Conservation (phyloP, 2,329 filamentous ascomycete genomes). For the Periconia sp. region DNA sequence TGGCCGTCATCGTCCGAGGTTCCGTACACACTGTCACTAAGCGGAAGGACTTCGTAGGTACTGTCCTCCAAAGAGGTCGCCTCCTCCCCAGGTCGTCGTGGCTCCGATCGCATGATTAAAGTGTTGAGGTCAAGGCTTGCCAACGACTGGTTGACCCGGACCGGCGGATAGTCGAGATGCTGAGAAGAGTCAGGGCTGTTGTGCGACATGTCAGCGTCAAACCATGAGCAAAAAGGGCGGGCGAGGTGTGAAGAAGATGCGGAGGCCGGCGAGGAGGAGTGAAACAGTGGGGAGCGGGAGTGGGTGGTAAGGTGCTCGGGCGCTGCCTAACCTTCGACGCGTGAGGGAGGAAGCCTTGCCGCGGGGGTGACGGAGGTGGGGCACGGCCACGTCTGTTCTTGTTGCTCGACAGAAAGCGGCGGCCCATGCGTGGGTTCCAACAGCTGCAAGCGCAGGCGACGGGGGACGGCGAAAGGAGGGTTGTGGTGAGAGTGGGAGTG, state of each 20-base stretch:
- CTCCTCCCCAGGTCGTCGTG: constrained; percentile 31
- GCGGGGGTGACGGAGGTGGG: constrained; percentile 12
- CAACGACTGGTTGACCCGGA: constrained; percentile 37
- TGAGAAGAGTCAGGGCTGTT: constrained; percentile 31
- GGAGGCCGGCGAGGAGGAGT: constrained; percentile 3
- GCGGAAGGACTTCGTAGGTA: constrained; percentile 36
- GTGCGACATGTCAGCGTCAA: constrained; percentile 37
- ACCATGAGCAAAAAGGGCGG: constrained; percentile 14
- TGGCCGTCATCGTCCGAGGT: constrained; percentile 46
- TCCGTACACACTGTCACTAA: constrained; percentile 37
- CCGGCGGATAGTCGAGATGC: constrained; percentile 39
- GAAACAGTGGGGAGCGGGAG: constrained; percentile 5
- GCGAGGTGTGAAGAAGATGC: constrained; percentile 1
- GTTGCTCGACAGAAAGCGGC: neutral
- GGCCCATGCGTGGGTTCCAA: too few species aligned
- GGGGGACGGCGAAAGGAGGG: neutral
- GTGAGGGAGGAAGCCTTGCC: constrained; percentile 20
- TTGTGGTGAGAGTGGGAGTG: neutral
- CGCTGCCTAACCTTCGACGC: constrained; percentile 26
- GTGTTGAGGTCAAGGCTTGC: constrained; percentile 39
- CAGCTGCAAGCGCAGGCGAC: neutral
- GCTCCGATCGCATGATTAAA: constrained; percentile 42
- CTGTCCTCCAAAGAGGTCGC: constrained; percentile 43
- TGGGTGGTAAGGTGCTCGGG: constrained; percentile 9
- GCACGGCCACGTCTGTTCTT: constrained; percentile 11